Conservation (phyloP, 2,329 filamentous ascomycete species). For the Aotearoamyces nothofagi region DNA sequence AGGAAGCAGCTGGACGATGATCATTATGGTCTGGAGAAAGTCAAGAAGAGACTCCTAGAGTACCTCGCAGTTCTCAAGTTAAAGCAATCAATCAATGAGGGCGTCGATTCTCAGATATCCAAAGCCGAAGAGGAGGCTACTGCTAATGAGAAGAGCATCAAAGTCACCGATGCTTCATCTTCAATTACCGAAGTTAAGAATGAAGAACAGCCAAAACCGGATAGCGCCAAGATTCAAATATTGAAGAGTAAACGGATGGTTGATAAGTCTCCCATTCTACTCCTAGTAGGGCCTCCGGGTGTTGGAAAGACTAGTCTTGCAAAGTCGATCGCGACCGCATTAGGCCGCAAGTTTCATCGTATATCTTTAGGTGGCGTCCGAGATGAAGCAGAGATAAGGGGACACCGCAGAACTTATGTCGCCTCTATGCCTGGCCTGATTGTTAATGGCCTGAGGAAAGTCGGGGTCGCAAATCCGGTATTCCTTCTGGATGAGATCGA, state of each 20-base stretch:
- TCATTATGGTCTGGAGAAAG: constrained; percentile 90
- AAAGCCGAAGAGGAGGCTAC: constrained; percentile 42
- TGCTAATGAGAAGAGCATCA: constrained; percentile 12
- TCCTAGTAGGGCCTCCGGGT: constrained; percentile 84
- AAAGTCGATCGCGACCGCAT: constrained; percentile 78
- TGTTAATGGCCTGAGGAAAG: constrained; percentile 87
- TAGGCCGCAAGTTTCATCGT: constrained; percentile 90
- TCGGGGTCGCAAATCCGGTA: constrained; percentile 88
- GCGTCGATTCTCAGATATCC: constrained; percentile 65
- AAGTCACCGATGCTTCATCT: constrained; percentile 21
- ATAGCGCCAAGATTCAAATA: constrained; percentile 53
- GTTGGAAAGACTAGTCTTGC: constrained; percentile 94
- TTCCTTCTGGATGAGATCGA: constrained; percentile 96
- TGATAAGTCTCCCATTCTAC: constrained; percentile 90
- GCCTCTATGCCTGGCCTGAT: constrained; percentile 97
- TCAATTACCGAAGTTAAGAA: too few relatives aligned
- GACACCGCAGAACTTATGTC: constrained; percentile 89
- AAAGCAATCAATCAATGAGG: constrained; percentile 80
- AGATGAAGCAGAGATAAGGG: constrained; percentile 92
- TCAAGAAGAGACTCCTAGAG: constrained; percentile 91
- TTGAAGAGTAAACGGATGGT: constrained; percentile 72
- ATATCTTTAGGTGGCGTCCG: constrained; percentile 92
- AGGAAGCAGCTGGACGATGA: constrained; percentile 88
- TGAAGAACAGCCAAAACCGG: constrained; percentile 23
- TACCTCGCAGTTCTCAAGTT: constrained; percentile 92